Percentiles rank a stretch among this genome's conserved stretches.
Conservation (phyloP, 768 basidiomycete species). For the Rubroboletus pulcherrimus region DNA sequence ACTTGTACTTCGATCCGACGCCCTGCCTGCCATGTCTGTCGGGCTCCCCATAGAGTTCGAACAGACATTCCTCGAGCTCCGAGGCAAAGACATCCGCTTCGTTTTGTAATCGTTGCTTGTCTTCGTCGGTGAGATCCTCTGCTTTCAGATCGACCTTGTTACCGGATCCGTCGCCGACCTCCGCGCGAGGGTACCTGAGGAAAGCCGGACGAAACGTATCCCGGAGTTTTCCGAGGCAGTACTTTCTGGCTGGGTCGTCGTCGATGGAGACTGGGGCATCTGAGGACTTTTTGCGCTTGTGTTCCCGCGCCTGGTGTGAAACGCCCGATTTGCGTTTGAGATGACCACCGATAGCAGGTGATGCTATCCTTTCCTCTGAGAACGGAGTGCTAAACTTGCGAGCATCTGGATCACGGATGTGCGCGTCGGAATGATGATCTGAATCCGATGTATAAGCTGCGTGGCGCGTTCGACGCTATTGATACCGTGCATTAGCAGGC, state of each 20-base stretch:
- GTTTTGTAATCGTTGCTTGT: slow-evolving; percentile 51
- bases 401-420: slow-evolving; percentile 11
- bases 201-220: slow-evolving; percentile 72
- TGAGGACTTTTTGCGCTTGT: slow-evolving; percentile 48
- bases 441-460: slow-evolving; percentile 42
- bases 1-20: slow-evolving; percentile 83
- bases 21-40: slow-evolving; percentile 65
- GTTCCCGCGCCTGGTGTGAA: slow-evolving; percentile 35
- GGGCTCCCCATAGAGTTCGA: slow-evolving; percentile 70
- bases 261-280: slow-evolving; percentile 36
- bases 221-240: slow-evolving; percentile 73
- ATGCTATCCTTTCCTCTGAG: slow-evolving; percentile 20
- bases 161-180: slow-evolving; percentile 29
- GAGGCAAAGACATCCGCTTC: slow-evolving; percentile 61
- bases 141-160: slow-evolving; percentile 40
- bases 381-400: slow-evolving; percentile 18
- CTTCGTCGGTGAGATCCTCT: slow-evolving; percentile 58
- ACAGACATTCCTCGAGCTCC: slow-evolving; percentile 74
- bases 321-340: slow-evolving; percentile 56
- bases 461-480: slow-evolving; percentile 44
- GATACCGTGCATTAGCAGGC: slow-evolving; percentile 12
- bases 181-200: slow-evolving; percentile 60
- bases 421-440: slow-evolving; percentile 35
- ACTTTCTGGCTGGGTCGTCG: slow-evolving; percentile 76
- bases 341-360: slow-evolving; percentile 18